Conservation (phyloP, 208 protist species). For the Naegleria lovaniensis region DNA sequence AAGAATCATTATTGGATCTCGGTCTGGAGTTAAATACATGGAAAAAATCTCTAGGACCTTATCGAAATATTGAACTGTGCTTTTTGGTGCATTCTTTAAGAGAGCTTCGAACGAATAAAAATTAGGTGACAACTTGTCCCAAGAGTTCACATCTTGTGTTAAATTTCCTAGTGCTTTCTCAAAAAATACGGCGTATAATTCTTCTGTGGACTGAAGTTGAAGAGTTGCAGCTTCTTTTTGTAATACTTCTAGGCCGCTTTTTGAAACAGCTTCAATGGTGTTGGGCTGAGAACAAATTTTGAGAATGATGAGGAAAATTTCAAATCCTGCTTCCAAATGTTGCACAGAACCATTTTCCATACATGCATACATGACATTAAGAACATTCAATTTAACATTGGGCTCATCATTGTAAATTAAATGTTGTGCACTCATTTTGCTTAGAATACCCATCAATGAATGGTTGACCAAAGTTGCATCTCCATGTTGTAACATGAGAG, state of each 20-base stretch:
- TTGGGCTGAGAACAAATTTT: neutral
- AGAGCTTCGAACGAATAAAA: constrained; percentile 8
- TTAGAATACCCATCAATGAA: neutral
- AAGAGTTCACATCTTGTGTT: neutral
- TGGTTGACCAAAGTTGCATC: neutral
- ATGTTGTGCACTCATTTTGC: neutral
- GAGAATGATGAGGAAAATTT: neutral
- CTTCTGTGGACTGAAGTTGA: neutral
- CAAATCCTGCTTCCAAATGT: neutral
- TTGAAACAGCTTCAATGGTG: neutral
- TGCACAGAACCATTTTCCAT: neutral
- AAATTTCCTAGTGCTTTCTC: neutral
- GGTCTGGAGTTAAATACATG: neutral
- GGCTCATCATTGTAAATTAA: neutral
- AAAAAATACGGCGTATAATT: neutral
- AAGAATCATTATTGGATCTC: neutral
- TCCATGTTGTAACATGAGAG: neutral
- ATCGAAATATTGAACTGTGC: neutral
- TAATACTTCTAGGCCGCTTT: neutral
- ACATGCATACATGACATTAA: neutral
- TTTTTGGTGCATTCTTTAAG: neutral
- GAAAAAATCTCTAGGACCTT: neutral
- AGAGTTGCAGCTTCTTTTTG: neutral
- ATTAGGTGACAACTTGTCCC: constrained; percentile 4
- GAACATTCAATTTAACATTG: neutral